Evolutionary conservation across 2,329 filamentous ascomycete genomes (phyloP).

Genomic region (Paraphoma sp.): DNA sequence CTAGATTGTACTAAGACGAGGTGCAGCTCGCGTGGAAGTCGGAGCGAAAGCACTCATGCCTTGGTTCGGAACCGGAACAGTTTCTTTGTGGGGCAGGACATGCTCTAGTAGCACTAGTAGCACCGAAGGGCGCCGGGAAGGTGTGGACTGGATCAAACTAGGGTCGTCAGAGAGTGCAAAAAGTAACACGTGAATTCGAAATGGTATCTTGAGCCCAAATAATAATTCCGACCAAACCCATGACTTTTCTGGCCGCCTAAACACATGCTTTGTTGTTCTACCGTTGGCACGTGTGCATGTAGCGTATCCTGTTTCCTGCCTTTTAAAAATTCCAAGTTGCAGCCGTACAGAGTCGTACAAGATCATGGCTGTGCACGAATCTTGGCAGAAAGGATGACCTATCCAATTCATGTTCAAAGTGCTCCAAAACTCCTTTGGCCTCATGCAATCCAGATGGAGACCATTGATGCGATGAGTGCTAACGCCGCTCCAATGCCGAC

Average conservation of each 20-base stretch:
- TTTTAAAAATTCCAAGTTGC: slow-evolving; percentile 10
- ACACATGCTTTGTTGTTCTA: slow-evolving; percentile 5
- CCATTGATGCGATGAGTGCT: slow-evolving; percentile 38
- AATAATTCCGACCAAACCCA: slow-evolving; percentile 19
- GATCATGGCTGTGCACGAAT: slow-evolving; percentile 21
- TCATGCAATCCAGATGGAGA: slow-evolving; percentile 38
- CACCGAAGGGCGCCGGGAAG: neutral
- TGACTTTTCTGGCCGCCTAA: slow-evolving; percentile 22
- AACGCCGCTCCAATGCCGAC: slow-evolving; percentile 48
- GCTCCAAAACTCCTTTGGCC: slow-evolving; percentile 42
- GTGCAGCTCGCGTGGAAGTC: neutral
- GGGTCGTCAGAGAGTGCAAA: neutral
- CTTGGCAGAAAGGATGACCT: slow-evolving; percentile 18
- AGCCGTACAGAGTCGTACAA: slow-evolving; percentile 33
- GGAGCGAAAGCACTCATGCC: slow-evolving; percentile 4
- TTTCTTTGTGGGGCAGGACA: slow-evolving; percentile 18
- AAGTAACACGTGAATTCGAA: slow-evolving; percentile 11
- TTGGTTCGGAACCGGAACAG: slow-evolving; percentile 14
- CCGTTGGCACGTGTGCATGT: slow-evolving; percentile 6
- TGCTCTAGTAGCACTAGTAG: slow-evolving; percentile 4
- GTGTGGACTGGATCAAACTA: slow-evolving; percentile 1
- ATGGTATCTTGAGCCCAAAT: slow-evolving; percentile 21
- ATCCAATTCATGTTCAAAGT: slow-evolving; percentile 22
- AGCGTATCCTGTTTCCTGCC: slow-evolving; percentile 6
- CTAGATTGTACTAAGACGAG: too few relatives aligned